Conservation (phyloP, 2,329 filamentous ascomycete species). For the Penicillium sp. region DNA sequence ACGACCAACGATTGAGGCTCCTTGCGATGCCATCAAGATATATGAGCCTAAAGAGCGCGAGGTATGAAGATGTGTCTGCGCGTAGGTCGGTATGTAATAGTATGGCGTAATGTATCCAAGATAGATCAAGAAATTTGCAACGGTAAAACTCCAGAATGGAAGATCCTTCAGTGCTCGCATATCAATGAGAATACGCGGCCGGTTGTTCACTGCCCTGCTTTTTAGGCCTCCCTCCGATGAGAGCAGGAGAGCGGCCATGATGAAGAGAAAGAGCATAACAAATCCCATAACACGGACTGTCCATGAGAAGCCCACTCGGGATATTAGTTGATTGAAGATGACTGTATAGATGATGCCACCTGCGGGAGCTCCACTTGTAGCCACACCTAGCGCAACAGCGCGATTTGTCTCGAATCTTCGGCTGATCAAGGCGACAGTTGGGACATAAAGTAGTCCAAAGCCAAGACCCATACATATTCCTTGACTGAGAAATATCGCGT, state of each 20-base stretch:
- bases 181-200: constrained; percentile 49
- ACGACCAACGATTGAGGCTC: constrained; percentile 61
- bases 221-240: constrained; percentile 28
- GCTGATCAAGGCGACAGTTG: constrained; percentile 54
- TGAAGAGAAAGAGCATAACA: constrained; percentile 52
- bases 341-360: constrained; percentile 65
- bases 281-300: constrained; percentile 62
- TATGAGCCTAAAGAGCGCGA: constrained; percentile 56
- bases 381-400: constrained; percentile 60
- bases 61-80: constrained; percentile 39
- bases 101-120: constrained; percentile 57
- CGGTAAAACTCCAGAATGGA: constrained; percentile 50
- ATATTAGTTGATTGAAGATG: constrained; percentile 56
- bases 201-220: not conserved
- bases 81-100: constrained; percentile 49
- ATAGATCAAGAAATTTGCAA: constrained; percentile 46
- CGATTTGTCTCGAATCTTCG: constrained; percentile 61
- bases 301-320: constrained; percentile 63
- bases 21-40: constrained; percentile 67
- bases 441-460: constrained; percentile 49
- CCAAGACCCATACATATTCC: constrained; percentile 55
- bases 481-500: constrained; percentile 45
- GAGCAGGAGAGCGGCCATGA: constrained; percentile 18
- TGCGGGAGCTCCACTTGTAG: constrained; percentile 59
- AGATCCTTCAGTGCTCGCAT: constrained; percentile 52